A percentile compares a stretch with the other conserved stretches of the same genome.
phyloP scores from a whole-genome alignment of 2,329 filamentous ascomycete genomes.

The Epicoccum nigrum region DNA sequence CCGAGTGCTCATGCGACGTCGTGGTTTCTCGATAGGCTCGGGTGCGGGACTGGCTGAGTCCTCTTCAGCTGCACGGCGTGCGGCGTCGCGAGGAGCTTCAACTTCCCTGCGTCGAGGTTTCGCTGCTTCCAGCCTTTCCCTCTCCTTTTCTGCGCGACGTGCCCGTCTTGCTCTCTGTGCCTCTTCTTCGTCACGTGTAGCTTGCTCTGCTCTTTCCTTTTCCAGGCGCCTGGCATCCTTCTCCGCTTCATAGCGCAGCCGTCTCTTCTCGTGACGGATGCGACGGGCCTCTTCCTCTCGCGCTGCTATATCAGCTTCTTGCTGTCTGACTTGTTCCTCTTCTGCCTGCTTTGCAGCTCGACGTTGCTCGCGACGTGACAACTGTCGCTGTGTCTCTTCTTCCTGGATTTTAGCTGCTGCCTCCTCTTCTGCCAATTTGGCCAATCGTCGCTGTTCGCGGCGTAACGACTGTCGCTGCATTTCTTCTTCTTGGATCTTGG shows the following conservation, averaged over 20 bases:
- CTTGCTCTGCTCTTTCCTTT: constrained; percentile 10
- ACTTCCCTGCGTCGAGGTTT: constrained; percentile 22
- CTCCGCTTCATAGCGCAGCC: constrained; percentile 36
- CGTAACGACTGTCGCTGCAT: too few species aligned
- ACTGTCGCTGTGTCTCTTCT: too few species aligned
- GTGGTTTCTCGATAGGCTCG: constrained; percentile 28
- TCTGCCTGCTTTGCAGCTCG: constrained; percentile 26
- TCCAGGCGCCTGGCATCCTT: constrained; percentile 10
- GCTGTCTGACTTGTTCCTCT: constrained; percentile 27
- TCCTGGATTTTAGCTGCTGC: too few species aligned
- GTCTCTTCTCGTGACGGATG: constrained; percentile 34
- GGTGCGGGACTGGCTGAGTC: constrained; percentile 27
- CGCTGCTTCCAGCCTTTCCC: constrained; percentile 25
- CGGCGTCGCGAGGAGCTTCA: constrained; percentile 32
- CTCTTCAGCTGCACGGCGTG: constrained; percentile 37
- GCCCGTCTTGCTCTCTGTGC: constrained; percentile 31
- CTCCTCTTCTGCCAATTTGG: constrained; percentile 35
- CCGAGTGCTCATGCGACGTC: constrained; percentile 34
- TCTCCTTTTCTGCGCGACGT: constrained; percentile 36
- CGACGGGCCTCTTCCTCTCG: constrained; percentile 39
- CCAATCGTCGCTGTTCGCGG: constrained; percentile 33
- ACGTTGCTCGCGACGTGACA: too few species aligned
- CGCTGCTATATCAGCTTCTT: constrained; percentile 28
- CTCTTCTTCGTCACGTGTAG: constrained; percentile 30
- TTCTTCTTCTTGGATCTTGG: constrained; percentile 29